Evolutionary conservation across 306 rosid genomes (phyloP).

Genomic region (Cucumis sativus): Cucumber_9930_V3 NC_026660.2:23941501-23942000

Average conservation of each 20-base stretch:
- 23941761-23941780: too few relatives aligned
- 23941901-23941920: not conserved
- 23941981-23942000: not conserved
- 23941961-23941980: not conserved
- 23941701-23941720: not conserved
- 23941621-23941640: not conserved
- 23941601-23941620: too few relatives aligned
- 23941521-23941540: too few relatives aligned
- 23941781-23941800: not conserved
- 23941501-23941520: too few relatives aligned
- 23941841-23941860: not conserved
- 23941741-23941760: not conserved
- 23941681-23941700: not conserved
- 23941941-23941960: not conserved
- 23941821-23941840: not conserved
- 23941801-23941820: not conserved
- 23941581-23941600: too few relatives aligned
- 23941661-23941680: not conserved
- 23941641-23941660: not conserved
- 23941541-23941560: too few relatives aligned
- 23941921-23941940: not conserved
- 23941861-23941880: not conserved
- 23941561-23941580: too few relatives aligned
- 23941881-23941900: not conserved
- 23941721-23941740: not conserved